phyloP scores from a whole-genome alignment of 164 flowering plant species.

The Saururus chinensis region DNA sequence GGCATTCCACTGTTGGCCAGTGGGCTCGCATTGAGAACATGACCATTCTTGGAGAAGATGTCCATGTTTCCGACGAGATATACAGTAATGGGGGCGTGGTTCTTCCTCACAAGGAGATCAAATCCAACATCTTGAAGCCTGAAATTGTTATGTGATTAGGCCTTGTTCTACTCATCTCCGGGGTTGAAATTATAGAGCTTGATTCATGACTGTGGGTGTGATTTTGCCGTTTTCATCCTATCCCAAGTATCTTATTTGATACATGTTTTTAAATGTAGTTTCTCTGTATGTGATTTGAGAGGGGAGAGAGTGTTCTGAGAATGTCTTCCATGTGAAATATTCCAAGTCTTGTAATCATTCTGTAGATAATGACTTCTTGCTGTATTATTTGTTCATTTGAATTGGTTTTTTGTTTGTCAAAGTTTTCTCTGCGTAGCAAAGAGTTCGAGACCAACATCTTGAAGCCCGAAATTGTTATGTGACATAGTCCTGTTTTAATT shows the following conservation, averaged over 20 bases:
- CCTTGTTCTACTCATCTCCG: not conserved
- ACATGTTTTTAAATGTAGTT: too few species aligned
- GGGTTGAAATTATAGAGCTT: not conserved
- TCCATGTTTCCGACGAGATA: conserved; percentile 10
- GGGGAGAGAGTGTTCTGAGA: too few species aligned
- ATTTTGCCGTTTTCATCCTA: not conserved
- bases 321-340: too few species aligned
- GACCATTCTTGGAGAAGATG: conserved; percentile 14
- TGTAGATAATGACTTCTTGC: too few species aligned
- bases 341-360: too few species aligned
- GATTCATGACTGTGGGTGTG: not conserved
- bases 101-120: conserved; percentile 92
- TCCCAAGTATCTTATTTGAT: not conserved
- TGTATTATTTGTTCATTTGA: too few species aligned
- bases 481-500: conserved; percentile 3
- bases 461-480: conserved; percentile 98
- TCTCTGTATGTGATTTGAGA: too few species aligned
- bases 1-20: conserved; percentile 12
- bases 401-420: too few species aligned
- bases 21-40: conserved; percentile 9
- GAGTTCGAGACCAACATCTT: conserved; percentile 83
- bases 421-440: conserved; percentile 82
- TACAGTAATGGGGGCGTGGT: conserved; percentile 45
- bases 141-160: conserved; percentile 79
- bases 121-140: conserved; percentile 82